Evolutionary conservation across 805 yeast genomes (phyloP).

Genomic region (Barnettozyma siamensis): DNA sequence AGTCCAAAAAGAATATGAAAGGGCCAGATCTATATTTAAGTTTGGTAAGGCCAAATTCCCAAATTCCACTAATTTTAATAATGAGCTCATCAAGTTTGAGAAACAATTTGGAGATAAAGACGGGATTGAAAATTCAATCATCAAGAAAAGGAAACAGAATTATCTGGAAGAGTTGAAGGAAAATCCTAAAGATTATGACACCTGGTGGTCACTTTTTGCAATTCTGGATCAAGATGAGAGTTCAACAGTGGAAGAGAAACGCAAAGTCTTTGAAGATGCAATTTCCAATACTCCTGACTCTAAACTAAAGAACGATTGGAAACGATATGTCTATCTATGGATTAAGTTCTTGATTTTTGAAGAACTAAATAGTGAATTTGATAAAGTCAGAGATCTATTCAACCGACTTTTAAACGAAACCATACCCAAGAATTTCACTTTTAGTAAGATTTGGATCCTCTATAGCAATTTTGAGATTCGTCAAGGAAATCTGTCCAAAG

Average conservation of each 20-base stretch:
- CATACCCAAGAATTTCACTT: slow-evolving; percentile 60
- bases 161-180: slow-evolving; percentile 44
- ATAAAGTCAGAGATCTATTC: slow-evolving; percentile 46
- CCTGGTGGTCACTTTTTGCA: slow-evolving; percentile 76
- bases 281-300: slow-evolving; percentile 34
- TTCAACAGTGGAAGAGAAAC: slow-evolving; percentile 22
- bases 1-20: slow-evolving; percentile 49
- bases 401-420: slow-evolving; percentile 36
- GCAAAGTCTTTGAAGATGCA: slow-evolving; percentile 41
- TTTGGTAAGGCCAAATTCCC: slow-evolving; percentile 45
- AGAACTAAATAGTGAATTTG: slow-evolving; percentile 46
- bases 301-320: slow-evolving; percentile 47
- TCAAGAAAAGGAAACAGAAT: slow-evolving; percentile 46
- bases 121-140: slow-evolving; percentile 47
- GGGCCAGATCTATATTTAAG: slow-evolving; percentile 54
- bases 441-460: slow-evolving; percentile 68
- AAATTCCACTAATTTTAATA: slow-evolving; percentile 30
- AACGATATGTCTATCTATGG: slow-evolving; percentile 67
- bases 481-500: slow-evolving; percentile 40
- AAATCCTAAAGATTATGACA: slow-evolving; percentile 57
- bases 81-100: slow-evolving; percentile 52
- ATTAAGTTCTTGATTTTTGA: slow-evolving; percentile 55
- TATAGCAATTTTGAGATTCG: slow-evolving; percentile 73
- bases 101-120: slow-evolving; percentile 54
- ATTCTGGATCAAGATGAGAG: slow-evolving; percentile 36